phyloP scores from a whole-genome alignment of 441 rosid species.

The Flueggea neowawraea region DNA sequence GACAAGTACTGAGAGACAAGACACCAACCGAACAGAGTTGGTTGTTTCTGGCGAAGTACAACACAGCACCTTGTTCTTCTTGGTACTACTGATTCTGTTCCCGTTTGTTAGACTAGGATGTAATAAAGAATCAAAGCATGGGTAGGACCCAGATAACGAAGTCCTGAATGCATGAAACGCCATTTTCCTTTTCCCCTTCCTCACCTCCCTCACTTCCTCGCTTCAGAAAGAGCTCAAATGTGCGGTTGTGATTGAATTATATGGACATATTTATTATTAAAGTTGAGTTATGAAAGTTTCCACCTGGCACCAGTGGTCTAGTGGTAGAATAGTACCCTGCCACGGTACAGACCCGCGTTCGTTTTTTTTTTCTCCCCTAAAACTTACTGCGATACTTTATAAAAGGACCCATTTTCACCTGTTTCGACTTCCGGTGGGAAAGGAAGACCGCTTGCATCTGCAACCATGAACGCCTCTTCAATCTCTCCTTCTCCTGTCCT shows the following conservation, averaged over 20 bases:
- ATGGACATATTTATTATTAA: no score
- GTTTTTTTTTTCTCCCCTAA: rapidly evolving
- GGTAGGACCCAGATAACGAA: constrained; percentile 15
- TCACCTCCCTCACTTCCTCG: neutral
- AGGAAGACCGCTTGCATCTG: no score
- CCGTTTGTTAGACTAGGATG: constrained; percentile 8
- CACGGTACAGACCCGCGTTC: constrained; percentile 74
- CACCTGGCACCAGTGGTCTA: constrained; percentile 70
- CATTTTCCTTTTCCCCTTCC: constrained; percentile 35
- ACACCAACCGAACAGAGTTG: constrained; percentile 28
- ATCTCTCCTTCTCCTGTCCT: constrained; percentile 20
- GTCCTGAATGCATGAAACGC: constrained; percentile 47
- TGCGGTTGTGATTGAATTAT: no score
- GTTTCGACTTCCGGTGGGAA: neutral
- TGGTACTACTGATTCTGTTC: constrained; percentile 17
- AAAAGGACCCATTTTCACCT: no score
- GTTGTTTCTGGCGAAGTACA: constrained; percentile 35
- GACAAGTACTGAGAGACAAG: no score
- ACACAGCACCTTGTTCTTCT: constrained; percentile 25
- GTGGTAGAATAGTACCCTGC: constrained; percentile 88
- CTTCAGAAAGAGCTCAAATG: neutral
- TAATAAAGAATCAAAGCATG: constrained; percentile 17
- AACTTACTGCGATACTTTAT: no score
- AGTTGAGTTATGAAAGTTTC: no score
- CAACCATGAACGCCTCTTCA: constrained; percentile 31